Conservation (phyloP, 352 stramenopile species). For the Phytophthora chlamydospora region DNA sequence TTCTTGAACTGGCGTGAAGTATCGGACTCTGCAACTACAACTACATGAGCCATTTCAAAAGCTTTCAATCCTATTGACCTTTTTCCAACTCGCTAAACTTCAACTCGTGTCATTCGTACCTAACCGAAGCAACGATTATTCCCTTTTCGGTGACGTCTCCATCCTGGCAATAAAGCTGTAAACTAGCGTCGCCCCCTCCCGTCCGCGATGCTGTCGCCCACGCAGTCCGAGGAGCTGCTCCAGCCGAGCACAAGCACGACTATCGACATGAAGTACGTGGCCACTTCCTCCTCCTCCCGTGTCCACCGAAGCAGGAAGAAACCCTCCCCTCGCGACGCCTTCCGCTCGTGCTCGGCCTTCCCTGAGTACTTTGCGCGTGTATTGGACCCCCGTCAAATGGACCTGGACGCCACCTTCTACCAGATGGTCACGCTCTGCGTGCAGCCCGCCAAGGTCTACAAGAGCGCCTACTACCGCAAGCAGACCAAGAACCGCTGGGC, state of each 20-base stretch:
- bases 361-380: constrained; percentile 87
- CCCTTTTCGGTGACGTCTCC: too few relatives aligned
- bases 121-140: too few relatives aligned
- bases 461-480: constrained; percentile 88
- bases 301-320: constrained; percentile 16
- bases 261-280: constrained; percentile 38
- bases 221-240: constrained; percentile 26
- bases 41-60: too few relatives aligned
- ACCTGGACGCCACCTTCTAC: constrained; percentile 89
- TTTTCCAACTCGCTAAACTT: too few relatives aligned
- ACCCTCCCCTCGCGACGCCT: constrained; percentile 43
- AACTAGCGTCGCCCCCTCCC: constrained; percentile 1
- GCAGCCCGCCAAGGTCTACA: constrained; percentile 87
- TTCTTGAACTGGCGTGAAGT: too few relatives aligned
- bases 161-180: too few relatives aligned
- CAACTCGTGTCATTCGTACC: too few relatives aligned
- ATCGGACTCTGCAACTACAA: too few relatives aligned
- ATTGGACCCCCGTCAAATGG: constrained; percentile 87
- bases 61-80: too few relatives aligned
- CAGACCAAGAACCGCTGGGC: constrained; percentile 99
- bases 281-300: too few relatives aligned
- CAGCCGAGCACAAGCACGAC: constrained; percentile 28
- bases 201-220: constrained; percentile 26
- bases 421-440: constrained; percentile 90
- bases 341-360: constrained; percentile 74